These are phyloP conservation scores for Torulaspora globosa DNA, from an alignment of 1,139 yeast genomes.

Conservation along the genomic window DNA sequence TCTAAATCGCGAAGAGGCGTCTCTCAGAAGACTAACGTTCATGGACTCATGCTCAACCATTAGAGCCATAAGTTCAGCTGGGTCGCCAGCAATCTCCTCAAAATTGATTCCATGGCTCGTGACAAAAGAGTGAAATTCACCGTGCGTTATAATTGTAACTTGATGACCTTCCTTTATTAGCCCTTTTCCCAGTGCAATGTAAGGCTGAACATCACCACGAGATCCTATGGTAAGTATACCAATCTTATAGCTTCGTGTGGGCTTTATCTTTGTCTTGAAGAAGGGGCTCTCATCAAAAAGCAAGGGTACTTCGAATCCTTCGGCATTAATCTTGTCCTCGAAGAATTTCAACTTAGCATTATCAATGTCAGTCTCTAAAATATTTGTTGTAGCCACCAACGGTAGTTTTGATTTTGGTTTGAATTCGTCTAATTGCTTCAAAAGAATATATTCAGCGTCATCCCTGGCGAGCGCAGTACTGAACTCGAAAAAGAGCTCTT, in stretches of 20 bases:
- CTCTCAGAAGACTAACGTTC: slow-evolving; percentile 76
- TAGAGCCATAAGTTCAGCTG: slow-evolving; percentile 83
- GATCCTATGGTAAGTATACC: slow-evolving; percentile 87
- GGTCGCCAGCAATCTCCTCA: slow-evolving; percentile 82
- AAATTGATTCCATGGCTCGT: slow-evolving; percentile 62
- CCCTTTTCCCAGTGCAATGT: slow-evolving; percentile 82
- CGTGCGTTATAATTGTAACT: slow-evolving; percentile 81
- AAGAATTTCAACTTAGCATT: slow-evolving; percentile 56
- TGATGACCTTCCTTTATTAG: slow-evolving; percentile 72
- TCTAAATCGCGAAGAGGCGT: slow-evolving; percentile 72
- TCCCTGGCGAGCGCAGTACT: slow-evolving; percentile 62
- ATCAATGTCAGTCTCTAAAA: slow-evolving; percentile 42
- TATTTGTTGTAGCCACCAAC: slow-evolving; percentile 36
- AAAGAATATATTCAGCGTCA: slow-evolving; percentile 43
- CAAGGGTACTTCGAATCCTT: slow-evolving; percentile 63
- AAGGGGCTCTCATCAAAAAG: slow-evolving; percentile 63
- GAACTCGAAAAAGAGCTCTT: slow-evolving; percentile 73
- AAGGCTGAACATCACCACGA: slow-evolving; percentile 95
- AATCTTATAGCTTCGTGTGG: slow-evolving; percentile 53
- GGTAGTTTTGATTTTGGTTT: slow-evolving; percentile 10
- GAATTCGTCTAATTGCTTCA: slow-evolving; percentile 10
- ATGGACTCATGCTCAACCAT: slow-evolving; percentile 90
- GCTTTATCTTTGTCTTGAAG: slow-evolving; percentile 49
- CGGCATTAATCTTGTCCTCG: slow-evolving; percentile 57
- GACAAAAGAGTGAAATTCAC: slow-evolving; percentile 76